Evolutionary conservation across 1,284 basidiomycete species (phyloP).

Genomic region (Leucoagaricus sp.): DNA sequence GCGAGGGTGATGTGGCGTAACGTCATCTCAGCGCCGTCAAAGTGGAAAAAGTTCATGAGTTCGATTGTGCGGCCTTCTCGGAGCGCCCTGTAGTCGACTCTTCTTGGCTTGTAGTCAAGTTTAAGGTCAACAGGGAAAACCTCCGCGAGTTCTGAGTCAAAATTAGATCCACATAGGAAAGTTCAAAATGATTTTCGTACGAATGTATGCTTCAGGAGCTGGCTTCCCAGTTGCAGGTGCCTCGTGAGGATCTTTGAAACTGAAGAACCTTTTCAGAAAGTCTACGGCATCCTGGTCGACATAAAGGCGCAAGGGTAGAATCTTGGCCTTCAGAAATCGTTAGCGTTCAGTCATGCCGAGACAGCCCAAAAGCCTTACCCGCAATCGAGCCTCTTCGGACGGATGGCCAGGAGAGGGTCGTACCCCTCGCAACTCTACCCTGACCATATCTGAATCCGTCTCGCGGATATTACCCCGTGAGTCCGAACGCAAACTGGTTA

Average conservation of each 20-base stretch:
- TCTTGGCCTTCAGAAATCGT: slow-evolving; percentile 63
- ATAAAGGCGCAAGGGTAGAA: slow-evolving; percentile 88
- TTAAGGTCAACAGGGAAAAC: slow-evolving; percentile 91
- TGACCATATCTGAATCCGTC: slow-evolving; percentile 92
- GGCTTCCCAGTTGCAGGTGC: slow-evolving; percentile 36
- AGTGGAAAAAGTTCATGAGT: slow-evolving; percentile 99
- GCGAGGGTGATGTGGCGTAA: slow-evolving; percentile 89
- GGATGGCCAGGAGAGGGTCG: slow-evolving; percentile 66
- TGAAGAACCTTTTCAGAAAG: slow-evolving; percentile 96
- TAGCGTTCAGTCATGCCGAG: background rate
- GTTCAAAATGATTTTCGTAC: slow-evolving; percentile 40
- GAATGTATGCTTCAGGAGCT: slow-evolving; percentile 68
- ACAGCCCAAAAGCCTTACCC: slow-evolving; percentile 53
- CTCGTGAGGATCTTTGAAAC: slow-evolving; percentile 73
- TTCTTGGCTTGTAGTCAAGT: slow-evolving; percentile 97
- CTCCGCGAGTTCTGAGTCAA: slow-evolving; percentile 77
- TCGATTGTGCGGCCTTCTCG: slow-evolving; percentile 93
- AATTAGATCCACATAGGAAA: slow-evolving; percentile 6
- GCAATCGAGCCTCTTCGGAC: slow-evolving; percentile 80
- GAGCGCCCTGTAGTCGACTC: slow-evolving; percentile 93
- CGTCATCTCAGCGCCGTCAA: slow-evolving; percentile 98
- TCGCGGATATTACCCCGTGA: slow-evolving; percentile 85
- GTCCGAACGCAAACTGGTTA: slow-evolving; percentile 83
- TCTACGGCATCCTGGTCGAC: slow-evolving; percentile 99
- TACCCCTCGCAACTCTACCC: slow-evolving; percentile 77